These are phyloP conservation scores for Cucurbita maxima DNA, from an alignment of 306 rosid species.

Conservation along the genomic window DNA sequence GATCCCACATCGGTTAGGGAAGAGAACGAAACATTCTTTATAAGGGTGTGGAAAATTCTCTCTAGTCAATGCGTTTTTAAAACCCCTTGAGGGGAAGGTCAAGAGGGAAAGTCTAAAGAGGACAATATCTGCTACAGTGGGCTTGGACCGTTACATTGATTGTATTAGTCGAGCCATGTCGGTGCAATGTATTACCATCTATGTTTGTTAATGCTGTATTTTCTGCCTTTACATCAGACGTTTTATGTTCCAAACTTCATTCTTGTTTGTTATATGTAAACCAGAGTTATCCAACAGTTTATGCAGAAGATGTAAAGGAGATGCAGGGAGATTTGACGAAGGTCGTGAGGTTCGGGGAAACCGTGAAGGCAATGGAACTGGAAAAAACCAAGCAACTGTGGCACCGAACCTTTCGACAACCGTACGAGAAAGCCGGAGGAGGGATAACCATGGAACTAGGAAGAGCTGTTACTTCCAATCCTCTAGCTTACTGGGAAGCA, in stretches of 20 bases:
- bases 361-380: conserved; percentile 30
- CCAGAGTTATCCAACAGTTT: conserved; percentile 80
- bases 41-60: too few relatives aligned
- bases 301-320: conserved; percentile 57
- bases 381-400: conserved; percentile 62
- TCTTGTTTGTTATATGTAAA: conserved; percentile 6
- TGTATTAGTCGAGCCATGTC: neutral
- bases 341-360: conserved; percentile 39
- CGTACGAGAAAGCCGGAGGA: conserved; percentile 92
- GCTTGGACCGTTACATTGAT: too few relatives aligned
- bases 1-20: too few relatives aligned
- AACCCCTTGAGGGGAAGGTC: too few relatives aligned
- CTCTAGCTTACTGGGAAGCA: conserved; percentile 49
- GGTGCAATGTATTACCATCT: neutral
- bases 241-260: neutral
- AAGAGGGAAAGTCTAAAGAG: too few relatives aligned
- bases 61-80: too few relatives aligned
- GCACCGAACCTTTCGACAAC: conserved; percentile 64
- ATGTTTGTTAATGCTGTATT: neutral
- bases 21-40: too few relatives aligned
- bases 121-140: too few relatives aligned
- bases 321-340: conserved; percentile 38
- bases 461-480: conserved; percentile 9
- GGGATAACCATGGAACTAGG: conserved; percentile 23
- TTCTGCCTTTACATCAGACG: neutral